These are phyloP conservation scores for Fraxinus anomala DNA, from an alignment of 257 asterid species.

Conservation along the genomic window DNA sequence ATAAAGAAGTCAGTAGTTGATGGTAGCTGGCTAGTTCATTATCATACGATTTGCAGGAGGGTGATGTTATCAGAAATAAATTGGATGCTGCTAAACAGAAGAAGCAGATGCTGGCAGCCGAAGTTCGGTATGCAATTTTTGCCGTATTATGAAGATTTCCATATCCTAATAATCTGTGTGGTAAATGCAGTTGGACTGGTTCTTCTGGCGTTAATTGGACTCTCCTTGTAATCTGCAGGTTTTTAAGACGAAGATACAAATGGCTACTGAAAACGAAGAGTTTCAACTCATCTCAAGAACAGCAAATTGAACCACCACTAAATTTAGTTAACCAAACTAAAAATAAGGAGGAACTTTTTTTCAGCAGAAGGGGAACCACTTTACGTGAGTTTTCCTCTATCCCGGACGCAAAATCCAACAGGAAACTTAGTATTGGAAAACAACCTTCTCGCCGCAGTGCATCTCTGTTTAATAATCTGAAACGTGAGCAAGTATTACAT, in stretches of 20 bases:
- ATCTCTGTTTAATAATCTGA: conserved; percentile 30
- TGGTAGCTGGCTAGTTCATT: neutral
- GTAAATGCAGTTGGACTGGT: neutral
- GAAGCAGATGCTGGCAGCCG: conserved; percentile 63
- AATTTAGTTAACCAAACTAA: conserved; percentile 33
- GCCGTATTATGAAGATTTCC: neutral
- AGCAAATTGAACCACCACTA: conserved; percentile 19
- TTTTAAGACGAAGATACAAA: conserved; percentile 52
- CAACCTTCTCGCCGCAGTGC: conserved; percentile 29
- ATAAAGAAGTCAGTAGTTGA: too few species aligned
- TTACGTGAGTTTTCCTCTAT: conserved; percentile 42
- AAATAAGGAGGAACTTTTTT: conserved; percentile 19
- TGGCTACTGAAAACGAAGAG: conserved; percentile 45
- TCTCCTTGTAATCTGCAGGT: conserved; percentile 37
- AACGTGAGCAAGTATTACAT: conserved; percentile 27
- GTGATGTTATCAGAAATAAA: conserved; percentile 48
- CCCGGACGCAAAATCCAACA: conserved; percentile 48
- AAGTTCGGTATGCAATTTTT: conserved; percentile 66
- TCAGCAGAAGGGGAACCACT: conserved; percentile 32
- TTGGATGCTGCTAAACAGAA: conserved; percentile 62
- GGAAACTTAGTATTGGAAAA: conserved; percentile 36
- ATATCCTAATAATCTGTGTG: too few species aligned
- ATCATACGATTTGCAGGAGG: conserved; percentile 49
- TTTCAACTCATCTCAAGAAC: conserved; percentile 24
- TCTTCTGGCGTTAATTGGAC: conserved; percentile 14